These are phyloP conservation scores for Tulasnella sp. DNA, from an alignment of 768 basidiomycete genomes.

Conservation along the genomic window DNA sequence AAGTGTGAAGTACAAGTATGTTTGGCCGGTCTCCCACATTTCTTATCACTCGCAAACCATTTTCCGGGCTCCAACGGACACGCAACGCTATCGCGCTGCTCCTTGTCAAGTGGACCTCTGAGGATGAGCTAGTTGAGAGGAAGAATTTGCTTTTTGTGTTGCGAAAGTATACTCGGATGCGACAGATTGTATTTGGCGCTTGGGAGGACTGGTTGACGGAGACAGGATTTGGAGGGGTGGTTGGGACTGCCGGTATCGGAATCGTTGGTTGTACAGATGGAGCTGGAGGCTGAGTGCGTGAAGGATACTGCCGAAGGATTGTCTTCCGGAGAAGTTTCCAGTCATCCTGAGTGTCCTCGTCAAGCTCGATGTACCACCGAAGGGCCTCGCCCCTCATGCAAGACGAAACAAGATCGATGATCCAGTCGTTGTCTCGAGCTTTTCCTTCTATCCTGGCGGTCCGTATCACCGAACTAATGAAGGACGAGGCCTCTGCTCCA, in stretches of 20 bases:
- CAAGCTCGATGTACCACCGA: conserved; percentile 8
- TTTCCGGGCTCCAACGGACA: not conserved
- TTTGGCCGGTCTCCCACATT: not conserved
- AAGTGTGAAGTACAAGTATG: not conserved
- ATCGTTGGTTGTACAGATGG: too few relatives aligned
- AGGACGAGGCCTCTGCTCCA: not conserved
- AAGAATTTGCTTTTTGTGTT: not conserved
- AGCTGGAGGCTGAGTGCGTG: too few relatives aligned
- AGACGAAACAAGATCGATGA: not conserved
- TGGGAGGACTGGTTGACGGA: not conserved
- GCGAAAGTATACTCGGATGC: not conserved
- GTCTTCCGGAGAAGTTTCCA: not conserved
- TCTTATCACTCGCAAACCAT: not conserved
- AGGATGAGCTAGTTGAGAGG: not conserved
- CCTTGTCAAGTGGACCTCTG: not conserved
- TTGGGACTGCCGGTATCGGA: too few relatives aligned
- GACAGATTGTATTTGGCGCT: not conserved
- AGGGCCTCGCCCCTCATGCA: not conserved
- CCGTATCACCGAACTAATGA: not conserved
- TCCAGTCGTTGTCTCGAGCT: not conserved
- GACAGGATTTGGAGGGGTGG: too few relatives aligned
- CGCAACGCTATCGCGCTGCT: not conserved
- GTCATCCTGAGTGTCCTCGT: not conserved
- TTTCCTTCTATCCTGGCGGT: not conserved
- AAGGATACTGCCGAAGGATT: not conserved